Base-by-base conservation (phyloP, 2,329 filamentous ascomycete genomes). In the Talaromyces atroroseus region DNA sequence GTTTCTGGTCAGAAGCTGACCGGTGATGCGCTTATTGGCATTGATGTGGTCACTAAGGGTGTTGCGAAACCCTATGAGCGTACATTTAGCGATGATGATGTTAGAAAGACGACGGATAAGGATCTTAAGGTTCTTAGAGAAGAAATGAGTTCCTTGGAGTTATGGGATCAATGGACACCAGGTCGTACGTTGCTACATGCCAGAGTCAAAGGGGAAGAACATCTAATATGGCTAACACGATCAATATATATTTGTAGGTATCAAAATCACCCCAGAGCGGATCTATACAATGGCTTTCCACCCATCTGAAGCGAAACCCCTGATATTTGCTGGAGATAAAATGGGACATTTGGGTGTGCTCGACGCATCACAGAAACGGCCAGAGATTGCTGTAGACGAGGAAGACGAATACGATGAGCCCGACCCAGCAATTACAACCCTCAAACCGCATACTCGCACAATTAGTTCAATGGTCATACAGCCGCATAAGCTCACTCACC, bases 301-400 rank as follows among this genome's bases (percentile, higher is more conserved):
- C 65, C 94, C 94, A 0, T 92, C 86, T 0, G 79, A 85, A 57
- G 85, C 92, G 2, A 97, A 97, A 65, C 85, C 92, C 0, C 78
- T 99, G 2, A 81, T 97, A 1, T 95, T 99, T 68, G 92, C 92
- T 0, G 92, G 92, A 11, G 94, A 99, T 66, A 99, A 99, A 69
- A 82, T 95, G 62, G 92, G 94, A 1, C 89, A 90, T 23, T 79
- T 97, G 58, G 94, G 94, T 0, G 83, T 99, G 1, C 92, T 96
- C 54, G 92, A 99, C 67, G 91, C 87, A 1, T 68, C 2, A 66
- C 80, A 48, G 69, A 77, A 62, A 70, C 78, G 62, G 74, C 79
- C n/a, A 75, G 80, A 45, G 2, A 52, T 50, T 23, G 55, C 59
- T 32, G 65, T 64, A 34, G 63, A 67, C n/a, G 85, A 89, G 8